phyloP scores from a whole-genome alignment of 2,329 filamentous ascomycete genomes.

The Xylaria multiplex region DNA sequence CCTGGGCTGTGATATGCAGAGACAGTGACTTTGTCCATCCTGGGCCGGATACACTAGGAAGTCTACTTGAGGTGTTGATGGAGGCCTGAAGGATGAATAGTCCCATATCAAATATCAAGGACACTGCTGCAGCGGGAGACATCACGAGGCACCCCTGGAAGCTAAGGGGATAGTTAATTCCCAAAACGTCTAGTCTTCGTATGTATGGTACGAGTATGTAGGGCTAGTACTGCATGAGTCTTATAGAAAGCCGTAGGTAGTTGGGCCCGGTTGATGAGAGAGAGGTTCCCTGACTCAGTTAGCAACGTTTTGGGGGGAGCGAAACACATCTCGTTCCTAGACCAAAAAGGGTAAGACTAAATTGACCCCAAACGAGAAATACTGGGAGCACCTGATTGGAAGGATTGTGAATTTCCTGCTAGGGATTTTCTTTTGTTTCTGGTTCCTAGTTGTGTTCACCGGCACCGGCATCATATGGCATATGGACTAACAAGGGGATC shows the following conservation, averaged over 20 bases:
- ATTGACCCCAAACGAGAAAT: slow-evolving; percentile 10
- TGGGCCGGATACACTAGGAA: slow-evolving; percentile 24
- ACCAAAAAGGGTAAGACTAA: slow-evolving; percentile 24
- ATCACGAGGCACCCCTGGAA: slow-evolving; percentile 34
- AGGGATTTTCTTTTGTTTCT: slow-evolving; percentile 8
- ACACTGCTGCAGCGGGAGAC: slow-evolving; percentile 21
- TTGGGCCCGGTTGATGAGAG: slow-evolving; percentile 10
- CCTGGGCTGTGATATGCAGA: slow-evolving; percentile 28
- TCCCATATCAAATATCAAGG: slow-evolving; percentile 27
- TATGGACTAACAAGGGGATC: slow-evolving; percentile 15
- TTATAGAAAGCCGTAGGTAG: slow-evolving; percentile 14
- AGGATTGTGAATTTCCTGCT: slow-evolving; percentile 8
- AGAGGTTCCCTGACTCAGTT: slow-evolving; percentile 11
- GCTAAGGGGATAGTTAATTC: slow-evolving; percentile 22
- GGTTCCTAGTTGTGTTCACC: slow-evolving; percentile 13
- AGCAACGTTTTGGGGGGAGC: slow-evolving; percentile 8
- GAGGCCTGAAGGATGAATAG: slow-evolving; percentile 33
- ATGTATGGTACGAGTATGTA: slow-evolving; percentile 8
- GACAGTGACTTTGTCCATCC: slow-evolving; percentile 24
- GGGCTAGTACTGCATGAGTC: slow-evolving; percentile 19
- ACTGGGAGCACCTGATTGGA: slow-evolving; percentile 5
- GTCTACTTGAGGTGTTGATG: slow-evolving; percentile 21
- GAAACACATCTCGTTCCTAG: slow-evolving; percentile 23
- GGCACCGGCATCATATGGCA: slow-evolving; percentile 26
- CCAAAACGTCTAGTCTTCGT: slow-evolving; percentile 28